Percentiles rank a stretch among this genome's conserved stretches.
These are phyloP conservation scores for Trichoderma koningiopsis DNA, from an alignment of 2,329 filamentous ascomycete species.

Conservation along the genomic window DNA sequence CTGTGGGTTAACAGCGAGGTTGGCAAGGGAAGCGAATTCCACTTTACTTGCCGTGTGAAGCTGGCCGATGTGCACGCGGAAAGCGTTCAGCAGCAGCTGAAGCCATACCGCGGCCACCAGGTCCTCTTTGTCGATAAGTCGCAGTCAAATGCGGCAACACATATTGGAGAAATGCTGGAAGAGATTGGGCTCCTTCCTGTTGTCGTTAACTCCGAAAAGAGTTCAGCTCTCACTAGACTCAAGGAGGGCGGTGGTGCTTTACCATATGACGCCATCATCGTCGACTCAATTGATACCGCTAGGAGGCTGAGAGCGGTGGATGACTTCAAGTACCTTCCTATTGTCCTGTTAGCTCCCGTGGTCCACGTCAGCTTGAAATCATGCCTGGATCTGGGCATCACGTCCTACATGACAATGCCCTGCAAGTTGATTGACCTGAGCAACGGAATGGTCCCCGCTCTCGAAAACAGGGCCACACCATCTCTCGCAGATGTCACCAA, in stretches of 20 bases:
- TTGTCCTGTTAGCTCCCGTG: slow-evolving; percentile 85
- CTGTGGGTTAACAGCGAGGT: slow-evolving; percentile 95
- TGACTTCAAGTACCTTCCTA: slow-evolving; percentile 96
- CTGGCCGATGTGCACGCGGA: slow-evolving; percentile 77
- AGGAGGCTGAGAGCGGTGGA: slow-evolving; percentile 81
- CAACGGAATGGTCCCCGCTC: slow-evolving; percentile 92
- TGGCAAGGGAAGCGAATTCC: slow-evolving; percentile 90
- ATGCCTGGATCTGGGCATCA: slow-evolving; percentile 90
- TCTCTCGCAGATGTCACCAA: slow-evolving; percentile 91
- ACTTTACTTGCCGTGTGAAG: slow-evolving; percentile 91
- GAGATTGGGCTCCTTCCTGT: slow-evolving; percentile 78
- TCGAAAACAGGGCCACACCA: slow-evolving; percentile 90
- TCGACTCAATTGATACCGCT: slow-evolving; percentile 92
- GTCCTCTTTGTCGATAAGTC: slow-evolving; percentile 95
- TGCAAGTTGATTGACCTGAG: slow-evolving; percentile 92
- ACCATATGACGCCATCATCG: slow-evolving; percentile 91
- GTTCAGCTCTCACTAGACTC: slow-evolving; percentile 56
- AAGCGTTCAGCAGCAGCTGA: slow-evolving; percentile 78
- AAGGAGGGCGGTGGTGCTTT: slow-evolving; percentile 59
- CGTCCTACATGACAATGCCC: slow-evolving; percentile 98
- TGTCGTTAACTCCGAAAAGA: slow-evolving; percentile 79
- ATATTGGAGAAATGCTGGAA: slow-evolving; percentile 77
- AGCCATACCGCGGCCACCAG: slow-evolving; percentile 88
- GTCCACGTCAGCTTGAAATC: slow-evolving; percentile 93
- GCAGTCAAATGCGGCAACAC: slow-evolving; percentile 72